Conservation (phyloP, 768 basidiomycete genomes). For the Coprinopsis marcescibilis region DNA sequence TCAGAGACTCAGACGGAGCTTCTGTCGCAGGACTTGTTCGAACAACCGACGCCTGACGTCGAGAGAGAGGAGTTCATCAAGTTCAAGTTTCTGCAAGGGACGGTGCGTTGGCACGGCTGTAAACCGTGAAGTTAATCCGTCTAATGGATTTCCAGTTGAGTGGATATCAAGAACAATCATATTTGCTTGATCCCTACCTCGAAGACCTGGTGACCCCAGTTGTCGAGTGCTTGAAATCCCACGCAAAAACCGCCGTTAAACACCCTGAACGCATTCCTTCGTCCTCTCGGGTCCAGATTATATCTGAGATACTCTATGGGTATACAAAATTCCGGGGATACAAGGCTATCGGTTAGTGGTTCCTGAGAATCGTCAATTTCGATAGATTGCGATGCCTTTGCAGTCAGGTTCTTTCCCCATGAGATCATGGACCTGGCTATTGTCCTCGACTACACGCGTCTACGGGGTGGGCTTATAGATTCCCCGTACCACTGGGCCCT, state of each 20-base stretch:
- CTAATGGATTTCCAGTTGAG: slow-evolving; percentile 50
- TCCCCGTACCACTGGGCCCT: slow-evolving; percentile 62
- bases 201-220: slow-evolving; percentile 74
- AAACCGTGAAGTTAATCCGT: too few species aligned
- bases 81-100: slow-evolving; percentile 33
- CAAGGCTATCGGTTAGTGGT: slow-evolving; percentile 79
- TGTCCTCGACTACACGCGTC: slow-evolving; percentile 59
- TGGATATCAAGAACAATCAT: slow-evolving; percentile 89
- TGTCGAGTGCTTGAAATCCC: slow-evolving; percentile 54
- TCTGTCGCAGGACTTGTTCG: slow-evolving; percentile 40
- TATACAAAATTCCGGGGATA: slow-evolving; percentile 86
- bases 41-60: slow-evolving; percentile 37
- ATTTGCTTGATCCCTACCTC: slow-evolving; percentile 86
- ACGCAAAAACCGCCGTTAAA: slow-evolving; percentile 39
- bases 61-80: slow-evolving; percentile 34
- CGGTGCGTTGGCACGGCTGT: too few species aligned
- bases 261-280: slow-evolving; percentile 25
- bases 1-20: slow-evolving; percentile 44
- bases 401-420: slow-evolving; percentile 94
- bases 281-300: slow-evolving; percentile 37
- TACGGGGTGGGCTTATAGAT: slow-evolving; percentile 37
- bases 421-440: slow-evolving; percentile 77
- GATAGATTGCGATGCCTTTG: slow-evolving; percentile 2
- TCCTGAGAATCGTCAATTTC: slow-evolving; percentile 6
- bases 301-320: slow-evolving; percentile 65